Base-by-base conservation (phyloP, 139 green algal species). In the Pedinophyceae sp. region DNA sequence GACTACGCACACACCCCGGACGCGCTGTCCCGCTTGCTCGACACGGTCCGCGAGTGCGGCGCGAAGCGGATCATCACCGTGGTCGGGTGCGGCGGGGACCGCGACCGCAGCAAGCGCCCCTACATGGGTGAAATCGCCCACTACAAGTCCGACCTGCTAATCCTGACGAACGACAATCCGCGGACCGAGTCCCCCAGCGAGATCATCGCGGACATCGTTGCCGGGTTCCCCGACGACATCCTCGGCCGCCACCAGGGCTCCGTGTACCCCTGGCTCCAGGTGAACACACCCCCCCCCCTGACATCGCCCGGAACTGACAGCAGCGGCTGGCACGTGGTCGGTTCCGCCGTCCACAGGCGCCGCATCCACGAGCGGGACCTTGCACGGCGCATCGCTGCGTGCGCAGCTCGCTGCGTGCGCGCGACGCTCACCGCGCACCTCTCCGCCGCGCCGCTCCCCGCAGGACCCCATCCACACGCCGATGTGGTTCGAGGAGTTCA, bases 111-210 rank as follows among this genome's bases (percentile, higher is more conserved):
- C 27, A 69, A 77, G 45, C 71, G 87, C 1, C 68, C 77, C 0
- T 52, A 70, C n/a, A 88, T 94, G 77, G 84, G 75, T 3, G 67
- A 83, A 25, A 75, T 85, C 19, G 86, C 85, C 27, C 67, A 94
- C 63, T 70, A 81, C 38, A 81, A 88, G 55, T 76, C 72, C 2
- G 83, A 96, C 59, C 61, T 88, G 4, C 81, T 95, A 10, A 91
- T 95, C 50, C 20, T 99, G 26, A 97, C 91, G 19, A 95, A 88
- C 60, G 79, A 95, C 64, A 86, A 74, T 50, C 86, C 90, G 0
- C 69, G 85, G 0, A 52, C 34, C 7, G 76, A 89, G 57, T 43
- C 70, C 17, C 79, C 84, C 22, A 40, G 72, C 2, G 56, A 71
- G 24, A 85, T 89, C 51, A 70, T 86, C 1, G 34, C 66, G 19